Percentiles rank a stretch among this genome's conserved stretches.
These are phyloP conservation scores for Boechera divaricarpa DNA, from an alignment of 345 rosid genomes.

Conservation along the genomic window DNA sequence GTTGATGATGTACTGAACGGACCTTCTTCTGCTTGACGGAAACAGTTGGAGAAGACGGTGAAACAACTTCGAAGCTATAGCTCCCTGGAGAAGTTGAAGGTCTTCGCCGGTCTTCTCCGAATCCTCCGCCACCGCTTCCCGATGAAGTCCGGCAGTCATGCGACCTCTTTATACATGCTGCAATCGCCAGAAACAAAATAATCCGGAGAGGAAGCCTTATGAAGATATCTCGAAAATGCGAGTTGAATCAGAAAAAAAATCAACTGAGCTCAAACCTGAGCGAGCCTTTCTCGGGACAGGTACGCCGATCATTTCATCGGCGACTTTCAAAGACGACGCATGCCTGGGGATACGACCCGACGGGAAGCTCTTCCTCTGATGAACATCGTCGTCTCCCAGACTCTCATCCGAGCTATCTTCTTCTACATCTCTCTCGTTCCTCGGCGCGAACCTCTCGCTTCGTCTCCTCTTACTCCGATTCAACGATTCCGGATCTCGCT, in stretches of 20 bases:
- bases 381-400: conserved; percentile 47
- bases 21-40: conserved; percentile 60
- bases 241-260: background rate
- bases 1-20: background rate
- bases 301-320: conserved; percentile 60
- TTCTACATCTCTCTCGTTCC: conserved; percentile 43
- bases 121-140: conserved; percentile 54
- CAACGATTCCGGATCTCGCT: conserved; percentile 42
- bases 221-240: background rate
- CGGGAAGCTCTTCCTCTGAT: conserved; percentile 33
- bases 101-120: conserved; percentile 48
- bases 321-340: conserved; percentile 38
- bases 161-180: conserved; percentile 65
- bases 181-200: background rate
- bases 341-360: conserved; percentile 30
- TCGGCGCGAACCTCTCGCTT: conserved; percentile 44
- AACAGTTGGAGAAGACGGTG: conserved; percentile 54
- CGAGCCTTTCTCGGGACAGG: conserved; percentile 72
- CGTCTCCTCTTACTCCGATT: conserved; percentile 55
- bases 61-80: conserved; percentile 46
- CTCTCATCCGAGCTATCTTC: conserved; percentile 55
- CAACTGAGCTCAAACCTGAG: conserved; percentile 47
- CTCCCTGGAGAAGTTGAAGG: conserved; percentile 56
- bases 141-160: conserved; percentile 54
- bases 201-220: too few relatives aligned